These are phyloP conservation scores for Paecilomyces niveus DNA, from an alignment of 2,329 filamentous ascomycete genomes.

Conservation along the genomic window DNA sequence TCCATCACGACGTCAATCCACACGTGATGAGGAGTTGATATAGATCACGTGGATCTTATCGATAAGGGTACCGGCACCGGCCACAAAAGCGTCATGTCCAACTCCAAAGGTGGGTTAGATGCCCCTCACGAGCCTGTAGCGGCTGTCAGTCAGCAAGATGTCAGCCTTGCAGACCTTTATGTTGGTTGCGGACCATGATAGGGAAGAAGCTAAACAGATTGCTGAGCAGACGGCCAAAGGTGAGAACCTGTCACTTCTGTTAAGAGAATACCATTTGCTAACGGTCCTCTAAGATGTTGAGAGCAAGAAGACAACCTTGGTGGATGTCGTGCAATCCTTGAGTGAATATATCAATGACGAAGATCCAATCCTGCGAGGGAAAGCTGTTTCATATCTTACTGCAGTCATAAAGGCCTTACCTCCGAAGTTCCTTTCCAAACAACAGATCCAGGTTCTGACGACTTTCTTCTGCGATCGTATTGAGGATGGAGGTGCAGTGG, in stretches of 20 bases:
- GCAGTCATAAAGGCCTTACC: slow-evolving; percentile 42
- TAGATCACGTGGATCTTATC: slow-evolving; percentile 25
- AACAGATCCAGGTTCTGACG: slow-evolving; percentile 56
- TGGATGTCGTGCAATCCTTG: slow-evolving; percentile 56
- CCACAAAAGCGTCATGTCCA: slow-evolving; percentile 14
- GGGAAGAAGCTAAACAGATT: slow-evolving; percentile 38
- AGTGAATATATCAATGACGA: slow-evolving; percentile 63
- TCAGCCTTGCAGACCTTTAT: slow-evolving; percentile 43
- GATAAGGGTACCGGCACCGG: slow-evolving; percentile 18
- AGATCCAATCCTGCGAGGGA: slow-evolving; percentile 53
- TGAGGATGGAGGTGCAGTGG: slow-evolving; percentile 55
- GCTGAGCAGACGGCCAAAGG: slow-evolving; percentile 39
- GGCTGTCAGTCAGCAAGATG: slow-evolving; percentile 25
- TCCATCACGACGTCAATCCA: neutral
- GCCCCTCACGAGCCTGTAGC: slow-evolving; percentile 3
- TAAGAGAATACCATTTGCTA: neutral
- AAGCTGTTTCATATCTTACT: slow-evolving; percentile 44
- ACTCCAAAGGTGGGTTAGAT: slow-evolving; percentile 2
- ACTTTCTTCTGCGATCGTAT: slow-evolving; percentile 60
- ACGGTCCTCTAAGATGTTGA: slow-evolving; percentile 45
- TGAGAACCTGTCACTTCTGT: slow-evolving; percentile 14
- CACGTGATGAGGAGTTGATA: slow-evolving; percentile 14
- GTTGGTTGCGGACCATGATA: slow-evolving; percentile 41
- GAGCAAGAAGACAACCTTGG: slow-evolving; percentile 52
- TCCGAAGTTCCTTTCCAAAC: slow-evolving; percentile 50